phyloP scores from a whole-genome alignment of 2,329 filamentous ascomycete species.

The Pseudogymnoascus sp. region DNA sequence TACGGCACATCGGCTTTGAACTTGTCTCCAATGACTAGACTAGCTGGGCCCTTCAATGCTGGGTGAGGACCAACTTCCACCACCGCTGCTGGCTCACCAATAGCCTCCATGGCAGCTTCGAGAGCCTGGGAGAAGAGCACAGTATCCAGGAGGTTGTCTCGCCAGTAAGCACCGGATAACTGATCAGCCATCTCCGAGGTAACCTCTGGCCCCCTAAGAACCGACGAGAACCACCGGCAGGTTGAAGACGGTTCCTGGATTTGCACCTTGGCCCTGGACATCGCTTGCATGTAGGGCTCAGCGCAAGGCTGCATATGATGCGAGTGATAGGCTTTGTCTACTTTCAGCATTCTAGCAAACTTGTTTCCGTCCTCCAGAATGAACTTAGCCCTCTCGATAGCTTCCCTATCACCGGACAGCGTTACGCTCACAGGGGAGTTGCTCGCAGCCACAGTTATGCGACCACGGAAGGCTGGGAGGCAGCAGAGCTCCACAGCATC shows the following conservation, averaged over 20 bases:
- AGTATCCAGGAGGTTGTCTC: slow-evolving; percentile 32
- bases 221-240: slow-evolving; percentile 13
- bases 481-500: slow-evolving; percentile 13
- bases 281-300: slow-evolving; percentile 14
- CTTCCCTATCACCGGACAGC: slow-evolving; percentile 16
- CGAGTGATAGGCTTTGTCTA: slow-evolving; percentile 25
- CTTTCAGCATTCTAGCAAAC: slow-evolving; percentile 17
- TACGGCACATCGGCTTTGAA: slow-evolving; percentile 12
- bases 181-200: slow-evolving; percentile 9
- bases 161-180: slow-evolving; percentile 34
- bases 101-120: slow-evolving; percentile 8
- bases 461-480: not conserved
- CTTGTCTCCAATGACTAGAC: slow-evolving; percentile 18
- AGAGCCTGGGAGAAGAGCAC: slow-evolving; percentile 38
- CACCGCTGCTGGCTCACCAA: slow-evolving; percentile 13
- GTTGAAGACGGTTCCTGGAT: not conserved
- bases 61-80: slow-evolving; percentile 28
- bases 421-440: slow-evolving; percentile 24
- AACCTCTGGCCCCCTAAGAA: slow-evolving; percentile 8
- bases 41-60: slow-evolving; percentile 28
- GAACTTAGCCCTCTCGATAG: slow-evolving; percentile 11
- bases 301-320: slow-evolving; percentile 27
- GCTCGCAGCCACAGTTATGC: slow-evolving; percentile 27
- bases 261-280: slow-evolving; percentile 11
- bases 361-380: slow-evolving; percentile 13